Evolutionary conservation across 345 rosid species (phyloP).

Genomic region (Hibiscus tridactylites): DNA sequence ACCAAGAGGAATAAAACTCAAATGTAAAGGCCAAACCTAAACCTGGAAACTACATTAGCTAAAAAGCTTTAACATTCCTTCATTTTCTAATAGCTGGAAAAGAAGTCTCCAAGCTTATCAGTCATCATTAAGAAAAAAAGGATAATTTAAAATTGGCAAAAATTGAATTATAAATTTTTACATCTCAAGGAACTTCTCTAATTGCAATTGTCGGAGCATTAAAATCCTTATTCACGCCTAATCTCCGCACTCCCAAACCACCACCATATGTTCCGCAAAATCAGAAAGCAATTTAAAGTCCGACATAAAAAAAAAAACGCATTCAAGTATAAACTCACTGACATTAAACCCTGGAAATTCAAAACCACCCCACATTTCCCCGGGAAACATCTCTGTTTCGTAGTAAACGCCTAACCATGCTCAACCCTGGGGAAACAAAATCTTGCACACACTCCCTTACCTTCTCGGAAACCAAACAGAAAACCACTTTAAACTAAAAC

Average conservation of each 20-base stretch:
- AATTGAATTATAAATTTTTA: neutral
- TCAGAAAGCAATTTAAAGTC: neutral
- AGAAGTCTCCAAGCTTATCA: no score
- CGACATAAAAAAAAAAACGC: neutral
- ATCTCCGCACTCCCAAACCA: neutral
- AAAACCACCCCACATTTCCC: neutral
- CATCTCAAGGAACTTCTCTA: neutral
- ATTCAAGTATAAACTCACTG: neutral
- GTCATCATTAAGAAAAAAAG: neutral
- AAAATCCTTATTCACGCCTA: neutral
- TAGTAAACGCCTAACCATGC: neutral
- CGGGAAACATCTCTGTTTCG: neutral
- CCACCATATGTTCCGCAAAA: neutral
- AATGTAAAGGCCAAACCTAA: neutral
- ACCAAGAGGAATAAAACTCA: neutral
- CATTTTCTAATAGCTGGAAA: neutral
- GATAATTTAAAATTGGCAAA: neutral
- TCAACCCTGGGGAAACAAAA: slow-evolving; percentile 13
- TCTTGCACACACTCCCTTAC: neutral
- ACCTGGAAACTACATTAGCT: neutral
- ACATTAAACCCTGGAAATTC: slow-evolving; percentile 4
- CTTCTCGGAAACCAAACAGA: slow-evolving; percentile 4
- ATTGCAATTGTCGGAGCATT: neutral
- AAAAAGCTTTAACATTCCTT: neutral
- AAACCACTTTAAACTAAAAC: neutral